These are phyloP conservation scores for Coniferiporia weirii DNA, from an alignment of 1,284 basidiomycete genomes.

Conservation along the genomic window DNA sequence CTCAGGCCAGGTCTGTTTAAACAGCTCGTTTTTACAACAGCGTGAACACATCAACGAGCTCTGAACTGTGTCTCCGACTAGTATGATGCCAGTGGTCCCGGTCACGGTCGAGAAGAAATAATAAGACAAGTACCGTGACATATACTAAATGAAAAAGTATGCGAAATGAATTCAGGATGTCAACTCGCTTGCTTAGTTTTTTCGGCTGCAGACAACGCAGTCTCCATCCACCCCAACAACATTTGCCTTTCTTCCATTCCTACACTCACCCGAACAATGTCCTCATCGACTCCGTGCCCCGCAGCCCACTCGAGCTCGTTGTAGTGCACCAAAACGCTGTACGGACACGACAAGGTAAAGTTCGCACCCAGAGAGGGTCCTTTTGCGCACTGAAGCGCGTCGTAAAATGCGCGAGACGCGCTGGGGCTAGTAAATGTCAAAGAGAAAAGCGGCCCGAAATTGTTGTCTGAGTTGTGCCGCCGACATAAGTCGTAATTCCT, in stretches of 20 bases:
- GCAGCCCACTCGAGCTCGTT: slow-evolving; percentile 89
- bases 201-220: slow-evolving; percentile 72
- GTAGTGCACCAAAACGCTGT: slow-evolving; percentile 91
- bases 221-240: slow-evolving; percentile 45
- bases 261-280: slow-evolving; percentile 87
- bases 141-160: too few relatives aligned
- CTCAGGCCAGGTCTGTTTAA: too few relatives aligned
- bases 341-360: slow-evolving; percentile 95
- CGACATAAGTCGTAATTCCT: slow-evolving; percentile 72
- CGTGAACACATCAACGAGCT: too few relatives aligned
- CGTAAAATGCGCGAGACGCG: slow-evolving; percentile 83
- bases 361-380: slow-evolving; percentile 95
- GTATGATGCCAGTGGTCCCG: too few relatives aligned
- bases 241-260: not conserved
- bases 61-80: too few relatives aligned
- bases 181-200: slow-evolving; percentile 22
- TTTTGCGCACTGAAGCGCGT: slow-evolving; percentile 79
- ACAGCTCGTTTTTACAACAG: too few relatives aligned
- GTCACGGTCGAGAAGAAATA: too few relatives aligned
- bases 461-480: slow-evolving; percentile 36
- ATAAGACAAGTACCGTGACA: too few relatives aligned
- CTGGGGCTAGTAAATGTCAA: slow-evolving; percentile 73
- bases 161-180: too few relatives aligned
- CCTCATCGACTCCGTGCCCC: slow-evolving; percentile 80
- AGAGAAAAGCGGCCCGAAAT: slow-evolving; percentile 91